Conservation (phyloP, 768 basidiomycete species). For the Mrakia blollopis region DNA sequence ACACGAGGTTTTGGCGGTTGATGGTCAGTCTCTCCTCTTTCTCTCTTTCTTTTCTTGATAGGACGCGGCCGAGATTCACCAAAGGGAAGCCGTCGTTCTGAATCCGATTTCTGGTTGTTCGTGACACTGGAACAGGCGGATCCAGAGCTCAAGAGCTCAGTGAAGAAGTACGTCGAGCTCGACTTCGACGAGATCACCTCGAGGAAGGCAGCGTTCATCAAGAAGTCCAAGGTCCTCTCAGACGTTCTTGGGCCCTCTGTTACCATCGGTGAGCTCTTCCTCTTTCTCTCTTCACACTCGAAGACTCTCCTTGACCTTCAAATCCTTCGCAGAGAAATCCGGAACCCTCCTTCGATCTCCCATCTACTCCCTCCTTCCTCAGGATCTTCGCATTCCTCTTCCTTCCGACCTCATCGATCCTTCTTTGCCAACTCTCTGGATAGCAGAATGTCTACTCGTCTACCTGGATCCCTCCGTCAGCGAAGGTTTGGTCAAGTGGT, state of each 20-base stretch:
- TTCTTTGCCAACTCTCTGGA: constrained; percentile 67
- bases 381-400: constrained; percentile 66
- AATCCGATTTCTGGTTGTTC: constrained; percentile 35
- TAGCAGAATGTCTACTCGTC: constrained; percentile 90
- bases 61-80: constrained; percentile 10
- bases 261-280: not conserved
- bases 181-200: constrained; percentile 83
- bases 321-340: not conserved
- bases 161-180: constrained; percentile 72
- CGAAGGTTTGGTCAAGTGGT: constrained; percentile 64
- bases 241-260: constrained; percentile 2
- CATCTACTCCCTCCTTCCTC: constrained; percentile 66
- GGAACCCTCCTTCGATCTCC: constrained; percentile 1
- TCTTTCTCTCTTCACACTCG: not conserved
- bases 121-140: constrained; percentile 51
- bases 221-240: not conserved
- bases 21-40: constrained; percentile 54
- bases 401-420: constrained; percentile 53
- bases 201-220: constrained; percentile 52
- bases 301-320: not conserved
- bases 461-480: constrained; percentile 69
- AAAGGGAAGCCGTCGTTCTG: not conserved
- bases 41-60: not conserved
- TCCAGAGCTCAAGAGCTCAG: constrained; percentile 47
- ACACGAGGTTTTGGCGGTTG: constrained; percentile 90